A percentile compares a stretch with the other conserved stretches of the same genome.
phyloP scores from a whole-genome alignment of 352 stramenopile species.

The Phytophthora macrochlamydospora region DNA sequence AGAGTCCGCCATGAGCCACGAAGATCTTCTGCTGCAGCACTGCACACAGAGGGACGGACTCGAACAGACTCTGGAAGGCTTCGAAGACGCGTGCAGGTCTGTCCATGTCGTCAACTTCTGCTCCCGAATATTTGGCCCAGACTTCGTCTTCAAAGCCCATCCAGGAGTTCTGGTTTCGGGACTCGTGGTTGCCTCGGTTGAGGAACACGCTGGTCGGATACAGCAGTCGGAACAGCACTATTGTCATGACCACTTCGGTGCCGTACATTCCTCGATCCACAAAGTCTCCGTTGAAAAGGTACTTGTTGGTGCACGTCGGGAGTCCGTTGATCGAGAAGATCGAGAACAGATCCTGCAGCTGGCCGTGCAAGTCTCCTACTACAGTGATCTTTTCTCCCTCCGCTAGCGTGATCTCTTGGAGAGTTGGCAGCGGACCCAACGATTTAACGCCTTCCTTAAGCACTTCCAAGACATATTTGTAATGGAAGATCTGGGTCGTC shows the following conservation, averaged over 20 bases:
- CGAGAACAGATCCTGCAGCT: slow-evolving; percentile 94
- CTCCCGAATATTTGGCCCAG: slow-evolving; percentile 81
- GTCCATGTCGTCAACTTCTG: slow-evolving; percentile 54
- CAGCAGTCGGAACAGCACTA: slow-evolving; percentile 76
- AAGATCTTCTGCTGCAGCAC: slow-evolving; percentile 93
- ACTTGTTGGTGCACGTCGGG: slow-evolving; percentile 91
- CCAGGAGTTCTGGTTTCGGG: slow-evolving; percentile 93
- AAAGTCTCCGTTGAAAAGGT: slow-evolving; percentile 98
- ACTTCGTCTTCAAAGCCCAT: slow-evolving; percentile 94
- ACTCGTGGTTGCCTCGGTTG: slow-evolving; percentile 97
- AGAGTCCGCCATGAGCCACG: slow-evolving; percentile 94
- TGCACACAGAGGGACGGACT: slow-evolving; percentile 88
- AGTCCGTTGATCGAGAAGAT: slow-evolving; percentile 95
- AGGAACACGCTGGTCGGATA: slow-evolving; percentile 89
- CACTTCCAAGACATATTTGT: slow-evolving; percentile 92
- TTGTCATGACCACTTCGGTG: slow-evolving; percentile 84
- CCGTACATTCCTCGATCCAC: slow-evolving; percentile 93
- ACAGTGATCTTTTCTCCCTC: slow-evolving; percentile 92
- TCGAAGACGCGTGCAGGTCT: slow-evolving; percentile 65
- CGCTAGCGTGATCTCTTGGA: slow-evolving; percentile 87
- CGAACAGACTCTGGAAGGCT: slow-evolving; percentile 84
- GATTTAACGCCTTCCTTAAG: slow-evolving; percentile 71
- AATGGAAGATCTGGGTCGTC: slow-evolving; percentile 83
- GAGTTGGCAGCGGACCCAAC: slow-evolving; percentile 66
- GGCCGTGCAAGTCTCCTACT: slow-evolving; percentile 94